phyloP scores from a whole-genome alignment of 2,329 filamentous ascomycete genomes.

The Botrytis hyacinthi region DNA sequence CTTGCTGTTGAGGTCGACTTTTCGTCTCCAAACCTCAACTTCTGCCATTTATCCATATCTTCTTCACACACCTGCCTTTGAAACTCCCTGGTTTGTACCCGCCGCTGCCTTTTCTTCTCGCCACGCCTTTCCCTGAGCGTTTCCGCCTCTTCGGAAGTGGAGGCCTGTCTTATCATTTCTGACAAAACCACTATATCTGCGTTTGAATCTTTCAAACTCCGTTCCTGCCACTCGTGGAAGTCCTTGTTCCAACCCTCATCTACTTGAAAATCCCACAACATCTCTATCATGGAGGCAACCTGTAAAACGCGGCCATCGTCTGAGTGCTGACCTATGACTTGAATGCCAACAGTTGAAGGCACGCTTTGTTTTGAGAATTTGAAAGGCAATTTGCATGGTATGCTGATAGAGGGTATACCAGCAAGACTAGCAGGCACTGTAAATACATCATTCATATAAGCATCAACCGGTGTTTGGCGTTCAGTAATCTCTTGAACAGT shows the following conservation, averaged over 20 bases:
- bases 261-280: background rate
- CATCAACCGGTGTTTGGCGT: conserved; percentile 58
- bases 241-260: background rate
- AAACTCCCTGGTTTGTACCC: background rate
- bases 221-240: background rate
- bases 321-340: conserved; percentile 79
- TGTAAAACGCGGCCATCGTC: conserved; percentile 65
- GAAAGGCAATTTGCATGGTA: conserved; percentile 55
- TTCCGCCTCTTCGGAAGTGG: background rate
- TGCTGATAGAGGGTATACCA: conserved; percentile 81
- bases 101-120: background rate
- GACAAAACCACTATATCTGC: background rate
- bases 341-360: conserved; percentile 57
- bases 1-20: background rate
- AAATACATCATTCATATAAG: conserved; percentile 91
- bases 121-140: background rate
- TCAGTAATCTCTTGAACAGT: conserved; percentile 55
- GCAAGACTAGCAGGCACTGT: conserved; percentile 93
- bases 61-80: background rate
- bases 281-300: conserved; percentile 44
- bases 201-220: background rate
- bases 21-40: background rate
- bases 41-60: conserved; percentile 8
- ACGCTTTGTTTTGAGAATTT: conserved; percentile 34
- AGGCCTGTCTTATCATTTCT: background rate